Evolutionary conservation across 495 filamentous ascomycete species (phyloP).

Genomic region (Penicillium flavigenum): DNA sequence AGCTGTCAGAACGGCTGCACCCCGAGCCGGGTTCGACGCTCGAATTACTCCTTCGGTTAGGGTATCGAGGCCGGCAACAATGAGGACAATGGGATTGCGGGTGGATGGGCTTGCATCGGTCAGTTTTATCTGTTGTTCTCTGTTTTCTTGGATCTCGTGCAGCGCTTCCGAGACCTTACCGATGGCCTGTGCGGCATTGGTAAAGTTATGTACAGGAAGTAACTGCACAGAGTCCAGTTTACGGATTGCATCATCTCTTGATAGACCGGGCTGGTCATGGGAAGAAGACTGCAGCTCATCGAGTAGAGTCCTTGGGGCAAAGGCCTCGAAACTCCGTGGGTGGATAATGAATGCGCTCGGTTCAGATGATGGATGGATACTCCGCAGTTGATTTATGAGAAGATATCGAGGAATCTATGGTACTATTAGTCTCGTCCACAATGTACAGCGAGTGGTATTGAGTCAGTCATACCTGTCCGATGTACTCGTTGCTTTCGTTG

Average conservation of each 20-base stretch:
- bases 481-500: constrained; percentile 32
- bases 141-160: constrained; percentile 19
- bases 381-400: constrained; percentile 16
- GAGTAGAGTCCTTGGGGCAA: constrained; percentile 70
- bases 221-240: constrained; percentile 41
- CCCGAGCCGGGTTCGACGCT: constrained; percentile 41
- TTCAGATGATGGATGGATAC: constrained; percentile 7
- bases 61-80: constrained; percentile 43
- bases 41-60: constrained; percentile 42
- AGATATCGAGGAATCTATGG: constrained; percentile 22
- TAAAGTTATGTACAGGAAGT: constrained; percentile 39
- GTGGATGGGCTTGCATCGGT: background rate
- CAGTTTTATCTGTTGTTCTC: constrained; percentile 3
- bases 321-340: constrained; percentile 79
- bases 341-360: constrained; percentile 52
- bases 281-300: constrained; percentile 25
- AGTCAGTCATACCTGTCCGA: constrained; percentile 34
- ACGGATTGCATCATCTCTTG: constrained; percentile 35
- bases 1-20: constrained; percentile 38
- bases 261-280: constrained; percentile 20
- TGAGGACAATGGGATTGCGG: constrained; percentile 23
- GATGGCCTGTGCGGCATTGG: constrained; percentile 38
- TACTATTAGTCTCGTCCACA: background rate
- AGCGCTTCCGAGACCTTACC: constrained; percentile 32
- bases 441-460: background rate